Conservation (phyloP, 169 alveolate species). For the Cryptosporidium andersoni region DNA sequence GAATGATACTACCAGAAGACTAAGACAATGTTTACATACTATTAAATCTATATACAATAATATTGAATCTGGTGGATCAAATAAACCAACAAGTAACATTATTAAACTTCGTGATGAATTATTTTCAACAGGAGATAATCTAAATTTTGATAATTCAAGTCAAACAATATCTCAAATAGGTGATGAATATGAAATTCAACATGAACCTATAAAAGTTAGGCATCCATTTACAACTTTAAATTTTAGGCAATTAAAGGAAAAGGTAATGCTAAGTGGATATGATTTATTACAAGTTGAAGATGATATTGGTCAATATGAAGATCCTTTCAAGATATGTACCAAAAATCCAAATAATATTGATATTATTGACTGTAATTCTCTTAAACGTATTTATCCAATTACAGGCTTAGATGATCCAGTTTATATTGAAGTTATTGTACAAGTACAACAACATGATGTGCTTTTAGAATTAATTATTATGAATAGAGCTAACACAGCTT, state of each 20-base stretch:
- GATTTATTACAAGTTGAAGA: conserved; percentile 72
- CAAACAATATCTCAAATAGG: not conserved
- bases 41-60: conserved; percentile 35
- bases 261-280: conserved; percentile 58
- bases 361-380: not conserved
- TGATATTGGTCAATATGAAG: conserved; percentile 11
- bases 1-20: conserved; percentile 54
- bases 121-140: conserved; percentile 3
- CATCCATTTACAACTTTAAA: conserved; percentile 30
- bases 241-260: conserved; percentile 74
- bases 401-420: conserved; percentile 93
- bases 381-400: conserved; percentile 69
- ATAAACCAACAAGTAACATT: conserved; percentile 5
- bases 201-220: not conserved
- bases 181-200: not conserved
- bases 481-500: conserved; percentile 86
- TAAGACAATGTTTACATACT: conserved; percentile 35
- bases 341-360: not conserved
- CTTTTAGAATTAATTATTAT: conserved; percentile 84
- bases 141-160: not conserved
- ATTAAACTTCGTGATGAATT: not conserved
- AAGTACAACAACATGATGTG: conserved; percentile 88
- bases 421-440: conserved; percentile 90
- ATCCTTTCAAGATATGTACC: not conserved
- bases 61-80: not conserved